These are phyloP conservation scores for Penicillium sp. DNA, from an alignment of 2,329 filamentous ascomycete species.

Conservation along the genomic window DNA sequence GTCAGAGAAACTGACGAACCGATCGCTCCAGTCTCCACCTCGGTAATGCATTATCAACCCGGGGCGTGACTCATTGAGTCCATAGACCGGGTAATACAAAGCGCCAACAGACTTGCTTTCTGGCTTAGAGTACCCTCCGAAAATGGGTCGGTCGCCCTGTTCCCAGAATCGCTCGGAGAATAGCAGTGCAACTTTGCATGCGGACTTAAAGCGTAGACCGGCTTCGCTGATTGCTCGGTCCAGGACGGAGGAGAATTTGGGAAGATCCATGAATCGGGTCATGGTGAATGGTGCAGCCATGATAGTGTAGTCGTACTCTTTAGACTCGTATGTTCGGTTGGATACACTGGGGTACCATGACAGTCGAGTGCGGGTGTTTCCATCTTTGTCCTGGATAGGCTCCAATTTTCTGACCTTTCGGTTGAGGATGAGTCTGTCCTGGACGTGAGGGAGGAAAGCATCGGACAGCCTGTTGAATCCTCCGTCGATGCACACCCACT, in stretches of 20 bases:
- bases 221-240: constrained; percentile 25
- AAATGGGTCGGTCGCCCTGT: constrained; percentile 30
- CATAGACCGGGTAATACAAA: constrained; percentile 36
- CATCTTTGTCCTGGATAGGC: constrained; percentile 9
- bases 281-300: constrained; percentile 42
- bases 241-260: constrained; percentile 34
- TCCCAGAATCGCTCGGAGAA: constrained; percentile 39
- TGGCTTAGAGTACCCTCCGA: constrained; percentile 32
- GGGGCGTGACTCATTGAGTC: constrained; percentile 33
- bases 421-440: constrained; percentile 23
- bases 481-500: constrained; percentile 33
- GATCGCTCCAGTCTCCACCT: constrained; percentile 33
- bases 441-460: constrained; percentile 38
- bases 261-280: constrained; percentile 41
- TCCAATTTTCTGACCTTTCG: constrained; percentile 28
- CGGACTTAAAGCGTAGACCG: constrained; percentile 32
- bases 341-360: constrained; percentile 26
- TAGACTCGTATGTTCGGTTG: constrained; percentile 27
- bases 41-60: constrained; percentile 36
- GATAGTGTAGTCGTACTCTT: constrained; percentile 43
- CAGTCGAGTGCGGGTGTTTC: constrained; percentile 16
- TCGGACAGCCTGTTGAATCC: constrained; percentile 39
- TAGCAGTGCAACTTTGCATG: constrained; percentile 36
- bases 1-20: constrained; percentile 31
- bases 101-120: constrained; percentile 28